A percentile compares a stretch with the other conserved stretches of the same genome.
Conservation (phyloP, 495 filamentous ascomycete genomes). For the Aspergillus steynii region DNA sequence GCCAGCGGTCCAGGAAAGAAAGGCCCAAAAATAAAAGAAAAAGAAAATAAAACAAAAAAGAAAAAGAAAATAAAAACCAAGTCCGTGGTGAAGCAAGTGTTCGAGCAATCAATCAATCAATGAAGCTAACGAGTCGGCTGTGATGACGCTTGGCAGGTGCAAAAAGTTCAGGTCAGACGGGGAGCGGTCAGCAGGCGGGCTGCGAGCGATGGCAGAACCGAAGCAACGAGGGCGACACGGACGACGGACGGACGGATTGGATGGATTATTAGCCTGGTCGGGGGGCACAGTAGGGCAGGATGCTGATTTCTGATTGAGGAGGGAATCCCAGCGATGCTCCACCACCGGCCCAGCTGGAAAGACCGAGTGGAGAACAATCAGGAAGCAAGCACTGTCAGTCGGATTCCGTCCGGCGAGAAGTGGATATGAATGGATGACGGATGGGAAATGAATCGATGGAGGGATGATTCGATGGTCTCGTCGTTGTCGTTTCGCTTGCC, state of each 20-base stretch:
- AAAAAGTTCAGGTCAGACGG: background rate
- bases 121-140: background rate
- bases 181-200: background rate
- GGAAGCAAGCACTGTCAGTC: slow-evolving; percentile 7
- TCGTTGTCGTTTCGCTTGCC: too few species aligned
- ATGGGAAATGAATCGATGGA: background rate
- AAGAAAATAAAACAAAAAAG: background rate
- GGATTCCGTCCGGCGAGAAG: background rate
- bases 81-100: background rate
- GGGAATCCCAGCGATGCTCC: slow-evolving; percentile 5
- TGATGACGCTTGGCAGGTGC: slow-evolving; percentile 3
- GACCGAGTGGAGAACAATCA: slow-evolving; percentile 2
- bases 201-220: background rate
- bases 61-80: slow-evolving; percentile 1
- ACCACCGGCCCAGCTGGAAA: slow-evolving; percentile 9
- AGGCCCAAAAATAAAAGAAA: background rate
- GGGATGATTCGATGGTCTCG: background rate
- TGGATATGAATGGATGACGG: background rate
- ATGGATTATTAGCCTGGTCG: slow-evolving; percentile 2
- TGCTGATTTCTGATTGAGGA: slow-evolving; percentile 8
- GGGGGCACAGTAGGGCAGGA: background rate
- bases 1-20: background rate
- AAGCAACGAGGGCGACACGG: background rate
- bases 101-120: background rate
- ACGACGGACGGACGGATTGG: background rate